Conservation (phyloP, 2,329 filamentous ascomycete species). For the Peltaster fructicola region DNA sequence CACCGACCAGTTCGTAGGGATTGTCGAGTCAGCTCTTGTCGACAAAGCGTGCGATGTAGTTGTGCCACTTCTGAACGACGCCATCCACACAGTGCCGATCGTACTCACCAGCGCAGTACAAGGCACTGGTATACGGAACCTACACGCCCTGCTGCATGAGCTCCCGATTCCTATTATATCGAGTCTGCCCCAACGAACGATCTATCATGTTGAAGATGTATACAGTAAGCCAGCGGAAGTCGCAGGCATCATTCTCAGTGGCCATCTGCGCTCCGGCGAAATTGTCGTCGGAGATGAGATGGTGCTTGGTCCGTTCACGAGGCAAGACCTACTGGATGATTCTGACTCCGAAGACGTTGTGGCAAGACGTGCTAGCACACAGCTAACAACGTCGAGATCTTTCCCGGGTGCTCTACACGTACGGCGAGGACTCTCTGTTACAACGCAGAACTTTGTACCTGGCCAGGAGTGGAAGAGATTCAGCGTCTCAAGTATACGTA, state of each 20-base stretch:
- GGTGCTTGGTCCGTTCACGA: conserved; percentile 52
- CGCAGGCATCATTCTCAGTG: conserved; percentile 50
- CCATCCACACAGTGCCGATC: conserved; percentile 51
- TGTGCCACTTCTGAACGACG: conserved; percentile 31
- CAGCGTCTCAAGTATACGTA: conserved; percentile 69
- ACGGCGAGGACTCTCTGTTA: too few species aligned
- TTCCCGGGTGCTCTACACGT: conserved; percentile 28
- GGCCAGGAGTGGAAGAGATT: conserved; percentile 61
- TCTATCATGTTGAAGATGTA: conserved; percentile 85
- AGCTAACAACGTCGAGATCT: conserved; percentile 26
- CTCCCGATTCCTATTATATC: conserved; percentile 50
- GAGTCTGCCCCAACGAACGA: conserved; percentile 7
- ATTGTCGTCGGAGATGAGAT: conserved; percentile 64
- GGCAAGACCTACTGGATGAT: conserved; percentile 15
- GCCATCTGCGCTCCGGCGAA: conserved; percentile 62
- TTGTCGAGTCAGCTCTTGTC: conserved; percentile 38
- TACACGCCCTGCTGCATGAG: conserved; percentile 64
- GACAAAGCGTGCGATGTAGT: conserved; percentile 40
- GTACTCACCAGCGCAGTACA: conserved; percentile 74
- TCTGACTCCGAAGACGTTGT: conserved; percentile 19
- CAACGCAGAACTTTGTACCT: too few species aligned
- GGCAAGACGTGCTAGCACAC: conserved; percentile 9
- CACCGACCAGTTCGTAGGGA: conserved; percentile 38
- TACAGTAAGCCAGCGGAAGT: conserved; percentile 43
- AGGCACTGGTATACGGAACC: conserved; percentile 59